Evolutionary conservation across 306 rosid species (phyloP), one percentile per base, ranked within the genome.

Genomic region (Prosopis cineraria): DNA sequence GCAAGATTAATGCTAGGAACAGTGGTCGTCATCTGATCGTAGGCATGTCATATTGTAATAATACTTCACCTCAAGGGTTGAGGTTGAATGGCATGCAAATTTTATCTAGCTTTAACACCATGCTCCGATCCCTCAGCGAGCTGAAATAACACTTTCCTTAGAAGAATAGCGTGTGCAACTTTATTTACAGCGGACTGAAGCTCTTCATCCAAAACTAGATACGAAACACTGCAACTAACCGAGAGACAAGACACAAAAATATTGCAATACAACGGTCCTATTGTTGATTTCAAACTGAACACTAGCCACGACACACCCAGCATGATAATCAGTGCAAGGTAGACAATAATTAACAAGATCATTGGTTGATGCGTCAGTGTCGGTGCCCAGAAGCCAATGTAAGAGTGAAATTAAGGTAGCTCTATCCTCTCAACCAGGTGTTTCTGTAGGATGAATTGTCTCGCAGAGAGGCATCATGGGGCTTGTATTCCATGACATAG

Each of bases 401-500:
- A 10, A 41, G 50, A 13, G 78, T 63, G 45, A 39, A 59, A 17
- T 1, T 9, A 3, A 72, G 8, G 72, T 33, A 64, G 48, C 30
- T 78, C 84, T 87, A 94, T 64, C 98, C 98, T 82, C 93, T 87
- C 94, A 94, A 88, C 98, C 98, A 94, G 29, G 98, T 92, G 88
- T 94, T 94, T 74, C 98, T 86, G 85, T 92, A 94, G 19, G 98
- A 94, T 27, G 98, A 94, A 82, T 94, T 90, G 85, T 94, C 98
- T 30, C 92, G 91, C 82, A 95, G 87, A 68, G 98, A 95, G 20
- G 98, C 98, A 41, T 95, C 96, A 19, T 95, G 98, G 24, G 97
- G 92, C 87, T 95, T 95, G 89, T 95, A 95, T 82, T 95, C 98
- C 98, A 95, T 92, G 50, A 95, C 87, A 72, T 95, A 95, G 82